These are phyloP conservation scores for Exophiala sp. DNA, from an alignment of 2,329 filamentous ascomycete species.

Conservation along the genomic window DNA sequence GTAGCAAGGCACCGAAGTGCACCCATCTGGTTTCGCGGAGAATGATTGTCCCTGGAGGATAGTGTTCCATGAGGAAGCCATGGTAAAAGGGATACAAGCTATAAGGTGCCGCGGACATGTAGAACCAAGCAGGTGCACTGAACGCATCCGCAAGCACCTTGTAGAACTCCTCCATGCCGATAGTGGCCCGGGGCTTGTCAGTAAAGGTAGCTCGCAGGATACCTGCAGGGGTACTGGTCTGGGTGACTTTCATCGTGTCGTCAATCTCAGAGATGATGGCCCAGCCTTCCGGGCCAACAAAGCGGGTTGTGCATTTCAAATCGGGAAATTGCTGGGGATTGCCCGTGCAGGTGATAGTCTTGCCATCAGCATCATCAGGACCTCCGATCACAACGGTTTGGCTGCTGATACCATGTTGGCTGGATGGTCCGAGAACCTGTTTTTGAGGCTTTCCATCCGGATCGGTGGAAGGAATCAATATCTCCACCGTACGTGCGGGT, in stretches of 20 bases:
- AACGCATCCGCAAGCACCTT: slow-evolving; percentile 53
- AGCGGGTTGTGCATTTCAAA: slow-evolving; percentile 63
- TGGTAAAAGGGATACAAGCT: slow-evolving; percentile 86
- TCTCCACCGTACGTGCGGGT: slow-evolving; percentile 61
- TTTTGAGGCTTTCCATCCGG: slow-evolving; percentile 36
- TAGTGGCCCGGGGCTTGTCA: slow-evolving; percentile 62
- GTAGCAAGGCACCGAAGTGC: slow-evolving; percentile 72
- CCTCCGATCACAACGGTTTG: slow-evolving; percentile 53
- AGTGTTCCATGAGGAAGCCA: slow-evolving; percentile 64
- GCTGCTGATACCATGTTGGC: slow-evolving; percentile 64
- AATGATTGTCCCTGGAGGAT: slow-evolving; percentile 71
- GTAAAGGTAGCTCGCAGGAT: slow-evolving; percentile 81
- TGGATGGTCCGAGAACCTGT: slow-evolving; percentile 62
- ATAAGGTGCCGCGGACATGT: slow-evolving; percentile 88
- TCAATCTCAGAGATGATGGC: slow-evolving; percentile 83
- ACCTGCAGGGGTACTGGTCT: slow-evolving; percentile 71
- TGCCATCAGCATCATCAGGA: slow-evolving; percentile 43
- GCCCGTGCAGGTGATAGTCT: slow-evolving; percentile 46
- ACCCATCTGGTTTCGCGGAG: slow-evolving; percentile 82
- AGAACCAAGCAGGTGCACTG: slow-evolving; percentile 72
- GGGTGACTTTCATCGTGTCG: slow-evolving; percentile 88
- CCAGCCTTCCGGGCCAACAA: slow-evolving; percentile 74
- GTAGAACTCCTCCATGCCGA: slow-evolving; percentile 83
- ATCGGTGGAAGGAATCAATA: slow-evolving; percentile 51
- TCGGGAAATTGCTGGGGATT: slow-evolving; percentile 39